Conservation (phyloP, 2,329 filamentous ascomycete species). For the Monosporascus cannonballus region DNA sequence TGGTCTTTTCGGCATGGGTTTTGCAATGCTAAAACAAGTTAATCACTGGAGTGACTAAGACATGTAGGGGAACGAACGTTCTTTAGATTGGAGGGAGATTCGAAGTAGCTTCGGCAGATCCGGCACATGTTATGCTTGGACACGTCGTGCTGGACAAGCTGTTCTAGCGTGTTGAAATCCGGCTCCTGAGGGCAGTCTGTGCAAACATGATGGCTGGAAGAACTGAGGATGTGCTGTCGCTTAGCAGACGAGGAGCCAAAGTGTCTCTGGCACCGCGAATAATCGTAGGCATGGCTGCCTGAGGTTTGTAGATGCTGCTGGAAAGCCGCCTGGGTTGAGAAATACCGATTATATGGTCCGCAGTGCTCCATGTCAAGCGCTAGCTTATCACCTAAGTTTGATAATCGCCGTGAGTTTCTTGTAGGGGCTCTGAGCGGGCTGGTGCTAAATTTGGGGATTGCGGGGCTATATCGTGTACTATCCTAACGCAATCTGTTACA, state of each 20-base stretch:
- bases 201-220: neutral
- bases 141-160: neutral
- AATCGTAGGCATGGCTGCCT: neutral
- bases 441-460: too few species aligned
- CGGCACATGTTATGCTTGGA: neutral
- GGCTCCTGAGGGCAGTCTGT: neutral
- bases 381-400: too few species aligned
- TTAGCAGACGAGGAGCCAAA: neutral
- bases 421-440: too few species aligned
- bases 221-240: neutral
- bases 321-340: neutral
- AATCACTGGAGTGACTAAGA: too few species aligned
- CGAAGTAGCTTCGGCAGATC: neutral
- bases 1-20: neutral
- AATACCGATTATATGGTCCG: neutral
- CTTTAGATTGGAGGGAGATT: neutral
- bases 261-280: neutral
- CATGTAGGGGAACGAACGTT: neutral
- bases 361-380: neutral
- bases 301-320: neutral
- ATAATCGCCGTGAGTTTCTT: too few species aligned
- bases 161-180: neutral
- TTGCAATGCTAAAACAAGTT: neutral
- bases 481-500: too few species aligned
- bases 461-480: too few species aligned